Percentiles rank a stretch among this genome's conserved stretches.
phyloP scores from a whole-genome alignment of 306 rosid genomes.

The Lupinus albus region DNA sequence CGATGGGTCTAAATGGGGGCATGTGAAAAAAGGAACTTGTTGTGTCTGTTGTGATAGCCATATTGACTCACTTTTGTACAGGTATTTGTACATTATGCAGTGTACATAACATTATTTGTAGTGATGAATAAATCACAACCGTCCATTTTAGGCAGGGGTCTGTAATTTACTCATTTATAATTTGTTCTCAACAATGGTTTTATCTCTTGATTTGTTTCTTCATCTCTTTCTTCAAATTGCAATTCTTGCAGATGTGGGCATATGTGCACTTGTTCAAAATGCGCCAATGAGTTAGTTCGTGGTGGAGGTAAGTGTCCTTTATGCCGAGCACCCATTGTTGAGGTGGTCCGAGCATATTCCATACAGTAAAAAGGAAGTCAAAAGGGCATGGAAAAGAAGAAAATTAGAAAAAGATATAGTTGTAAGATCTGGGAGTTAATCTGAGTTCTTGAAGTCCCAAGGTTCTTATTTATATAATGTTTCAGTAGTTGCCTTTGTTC shows the following conservation, averaged over 20 bases:
- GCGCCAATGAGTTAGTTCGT: constrained; percentile 93
- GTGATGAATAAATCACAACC: constrained; percentile 20
- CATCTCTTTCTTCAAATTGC: constrained; percentile 20
- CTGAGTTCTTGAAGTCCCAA: constrained; percentile 48
- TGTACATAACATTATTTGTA: background rate
- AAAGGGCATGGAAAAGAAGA: constrained; percentile 41
- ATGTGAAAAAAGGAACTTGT: constrained; percentile 96
- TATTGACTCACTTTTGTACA: constrained; percentile 95
- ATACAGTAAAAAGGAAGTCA: constrained; percentile 76
- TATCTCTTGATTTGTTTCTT: constrained; percentile 12
- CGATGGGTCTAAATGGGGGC: constrained; percentile 96
- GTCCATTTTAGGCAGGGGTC: background rate
- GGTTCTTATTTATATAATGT: constrained; percentile 54
- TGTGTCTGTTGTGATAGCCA: constrained; percentile 98
- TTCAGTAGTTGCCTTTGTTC: constrained; percentile 67
- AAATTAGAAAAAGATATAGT: constrained; percentile 1
- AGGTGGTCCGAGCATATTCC: constrained; percentile 99
- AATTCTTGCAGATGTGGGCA: constrained; percentile 88
- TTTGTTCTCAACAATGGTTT: constrained; percentile 12
- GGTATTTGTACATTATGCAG: constrained; percentile 54
- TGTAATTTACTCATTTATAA: background rate
- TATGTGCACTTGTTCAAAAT: constrained; percentile 99
- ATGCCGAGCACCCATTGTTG: constrained; percentile 96
- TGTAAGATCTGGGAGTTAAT: constrained; percentile 44
- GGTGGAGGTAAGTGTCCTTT: constrained; percentile 99